A percentile compares a stretch with the other conserved stretches of the same genome.
Evolutionary conservation across 1,284 basidiomycete species (phyloP).

Genomic region (Fomitopsis palustris): DNA sequence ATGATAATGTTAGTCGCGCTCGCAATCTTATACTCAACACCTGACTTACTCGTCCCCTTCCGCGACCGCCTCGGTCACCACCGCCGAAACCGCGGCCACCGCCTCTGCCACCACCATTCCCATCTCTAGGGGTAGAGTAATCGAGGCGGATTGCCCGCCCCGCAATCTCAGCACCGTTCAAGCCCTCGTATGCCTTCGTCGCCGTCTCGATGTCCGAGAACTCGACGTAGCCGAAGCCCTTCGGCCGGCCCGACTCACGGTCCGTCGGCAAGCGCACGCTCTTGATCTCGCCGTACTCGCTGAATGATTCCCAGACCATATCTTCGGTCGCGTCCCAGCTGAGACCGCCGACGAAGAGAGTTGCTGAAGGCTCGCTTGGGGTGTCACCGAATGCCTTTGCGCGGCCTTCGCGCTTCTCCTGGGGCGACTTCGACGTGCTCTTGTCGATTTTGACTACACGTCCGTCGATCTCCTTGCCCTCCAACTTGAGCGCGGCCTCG

Average conservation of each 20-base stretch:
- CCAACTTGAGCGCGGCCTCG: conserved; percentile 74
- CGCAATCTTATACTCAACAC: too few relatives aligned
- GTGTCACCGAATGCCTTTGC: conserved; percentile 78
- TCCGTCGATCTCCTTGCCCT: conserved; percentile 90
- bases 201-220: conserved; percentile 82
- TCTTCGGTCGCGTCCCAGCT: conserved; percentile 84
- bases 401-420: conserved; percentile 58
- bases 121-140: conserved; percentile 84
- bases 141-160: conserved; percentile 85
- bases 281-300: conserved; percentile 86
- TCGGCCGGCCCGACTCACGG: conserved; percentile 85
- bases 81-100: conserved; percentile 40
- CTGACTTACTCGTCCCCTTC: conserved; percentile 36
- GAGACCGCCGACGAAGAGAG: conserved; percentile 91
- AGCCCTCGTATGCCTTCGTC: conserved; percentile 74
- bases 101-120: conserved; percentile 50
- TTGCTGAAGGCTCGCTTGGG: conserved; percentile 67
- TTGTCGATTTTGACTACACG: conserved; percentile 87
- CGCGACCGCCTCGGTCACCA: conserved; percentile 37
- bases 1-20: background rate
- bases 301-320: conserved; percentile 88
- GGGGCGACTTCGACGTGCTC: conserved; percentile 60
- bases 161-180: conserved; percentile 77
- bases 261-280: conserved; percentile 93
- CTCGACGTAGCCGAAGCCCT: conserved; percentile 98